phyloP scores from a whole-genome alignment of 495 filamentous ascomycete genomes.

The Cercophora scortea region DNA sequence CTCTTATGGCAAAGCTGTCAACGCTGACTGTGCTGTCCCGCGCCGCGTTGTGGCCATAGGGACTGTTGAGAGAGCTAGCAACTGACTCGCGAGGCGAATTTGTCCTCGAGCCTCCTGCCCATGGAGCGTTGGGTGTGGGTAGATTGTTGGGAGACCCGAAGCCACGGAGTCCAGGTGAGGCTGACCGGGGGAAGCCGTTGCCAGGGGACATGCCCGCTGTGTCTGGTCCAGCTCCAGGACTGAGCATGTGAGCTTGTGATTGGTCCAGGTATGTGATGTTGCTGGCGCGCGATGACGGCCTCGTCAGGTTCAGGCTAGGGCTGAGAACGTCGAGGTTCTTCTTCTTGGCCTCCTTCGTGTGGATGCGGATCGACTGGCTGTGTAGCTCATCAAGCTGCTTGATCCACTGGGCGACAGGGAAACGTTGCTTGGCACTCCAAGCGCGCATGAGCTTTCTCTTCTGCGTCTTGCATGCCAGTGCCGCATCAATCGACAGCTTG shows the following conservation, averaged over 20 bases:
- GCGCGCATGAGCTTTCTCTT: slow-evolving; percentile 62
- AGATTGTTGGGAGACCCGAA: slow-evolving; percentile 16
- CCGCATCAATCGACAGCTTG: slow-evolving; percentile 57
- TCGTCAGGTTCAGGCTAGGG: slow-evolving; percentile 5
- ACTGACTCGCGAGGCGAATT: slow-evolving; percentile 18
- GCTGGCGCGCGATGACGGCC: slow-evolving; percentile 21
- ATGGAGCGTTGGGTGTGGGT: slow-evolving; percentile 14
- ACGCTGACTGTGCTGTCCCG: slow-evolving; percentile 26
- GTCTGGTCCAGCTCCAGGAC: slow-evolving; percentile 12
- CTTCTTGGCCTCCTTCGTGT: slow-evolving; percentile 28
- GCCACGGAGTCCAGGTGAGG: not conserved
- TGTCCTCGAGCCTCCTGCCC: slow-evolving; percentile 9
- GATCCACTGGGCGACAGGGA: slow-evolving; percentile 64
- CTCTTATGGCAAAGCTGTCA: slow-evolving; percentile 30
- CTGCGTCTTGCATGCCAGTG: slow-evolving; percentile 51
- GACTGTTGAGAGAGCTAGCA: slow-evolving; percentile 12
- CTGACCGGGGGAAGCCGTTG: slow-evolving; percentile 4
- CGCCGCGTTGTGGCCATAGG: slow-evolving; percentile 17
- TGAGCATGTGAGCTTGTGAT: slow-evolving; percentile 2
- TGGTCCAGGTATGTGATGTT: slow-evolving; percentile 5
- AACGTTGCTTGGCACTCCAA: slow-evolving; percentile 67
- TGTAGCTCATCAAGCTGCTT: slow-evolving; percentile 56
- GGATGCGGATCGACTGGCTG: slow-evolving; percentile 36
- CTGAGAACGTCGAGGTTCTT: slow-evolving; percentile 20
- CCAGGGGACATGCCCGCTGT: slow-evolving; percentile 7